Percentiles rank a stretch among this genome's conserved stretches.
Evolutionary conservation across 495 filamentous ascomycete species (phyloP).

Genomic region (Penicillium mononematosum): DNA sequence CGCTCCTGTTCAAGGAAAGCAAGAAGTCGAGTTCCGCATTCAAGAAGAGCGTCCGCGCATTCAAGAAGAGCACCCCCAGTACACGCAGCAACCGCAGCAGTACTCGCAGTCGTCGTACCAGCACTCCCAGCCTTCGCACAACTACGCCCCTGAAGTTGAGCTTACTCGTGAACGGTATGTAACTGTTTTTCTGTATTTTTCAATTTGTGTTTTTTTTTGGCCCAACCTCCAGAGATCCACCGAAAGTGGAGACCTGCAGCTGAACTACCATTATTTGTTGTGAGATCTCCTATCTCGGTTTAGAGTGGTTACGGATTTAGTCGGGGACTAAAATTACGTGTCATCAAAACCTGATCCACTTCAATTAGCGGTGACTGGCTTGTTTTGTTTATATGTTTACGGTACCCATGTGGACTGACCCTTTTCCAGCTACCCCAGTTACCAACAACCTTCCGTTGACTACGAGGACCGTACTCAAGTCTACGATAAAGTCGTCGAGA

Average conservation of each 20-base stretch:
- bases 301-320: slow-evolving; percentile 34
- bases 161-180: slow-evolving; percentile 57
- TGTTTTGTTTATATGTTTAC: slow-evolving; percentile 35
- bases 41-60: slow-evolving; percentile 59
- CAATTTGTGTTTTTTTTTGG: slow-evolving; percentile 5
- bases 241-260: slow-evolving; percentile 5
- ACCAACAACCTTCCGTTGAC: slow-evolving; percentile 52
- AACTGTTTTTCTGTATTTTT: slow-evolving; percentile 12
- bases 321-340: slow-evolving; percentile 41
- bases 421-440: slow-evolving; percentile 48
- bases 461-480: slow-evolving; percentile 52
- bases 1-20: slow-evolving; percentile 65
- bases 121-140: slow-evolving; percentile 14
- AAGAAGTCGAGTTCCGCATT: slow-evolving; percentile 75
- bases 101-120: slow-evolving; percentile 10
- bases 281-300: slow-evolving; percentile 26
- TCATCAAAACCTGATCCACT: slow-evolving; percentile 35
- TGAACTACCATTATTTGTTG: slow-evolving; percentile 22
- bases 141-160: slow-evolving; percentile 50
- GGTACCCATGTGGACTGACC: slow-evolving; percentile 22
- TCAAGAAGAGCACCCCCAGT: slow-evolving; percentile 56
- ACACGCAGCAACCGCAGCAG: slow-evolving; percentile 8
- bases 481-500: slow-evolving; percentile 53
- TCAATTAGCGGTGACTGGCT: slow-evolving; percentile 35
- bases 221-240: slow-evolving; percentile 8